phyloP scores from a whole-genome alignment of 2,329 filamentous ascomycete genomes.

The Metarhizium anisopliae region DNA sequence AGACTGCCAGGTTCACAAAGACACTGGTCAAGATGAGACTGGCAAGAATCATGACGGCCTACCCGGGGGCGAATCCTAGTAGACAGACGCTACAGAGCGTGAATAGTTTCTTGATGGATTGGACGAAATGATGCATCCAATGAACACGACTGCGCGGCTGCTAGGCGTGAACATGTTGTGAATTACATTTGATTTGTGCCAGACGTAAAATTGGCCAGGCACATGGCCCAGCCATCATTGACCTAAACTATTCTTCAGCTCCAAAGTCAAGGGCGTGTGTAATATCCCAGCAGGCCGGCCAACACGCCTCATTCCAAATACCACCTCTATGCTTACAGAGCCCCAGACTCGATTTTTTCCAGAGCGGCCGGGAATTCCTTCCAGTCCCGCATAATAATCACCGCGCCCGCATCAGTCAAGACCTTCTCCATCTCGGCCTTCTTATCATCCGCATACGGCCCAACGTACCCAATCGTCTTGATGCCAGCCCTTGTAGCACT shows the following conservation, averaged over 20 bases:
- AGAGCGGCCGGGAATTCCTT: conserved; percentile 41
- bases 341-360: conserved; percentile 35
- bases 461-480: conserved; percentile 76
- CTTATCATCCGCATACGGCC: conserved; percentile 58
- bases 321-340: conserved; percentile 13
- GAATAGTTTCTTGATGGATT: conserved; percentile 78
- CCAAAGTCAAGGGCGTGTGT: neutral
- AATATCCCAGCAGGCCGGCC: neutral
- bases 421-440: conserved; percentile 56
- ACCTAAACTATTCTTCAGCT: neutral
- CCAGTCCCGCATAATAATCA: conserved; percentile 54
- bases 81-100: conserved; percentile 82
- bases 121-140: conserved; percentile 20
- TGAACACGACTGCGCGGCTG: neutral
- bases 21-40: conserved; percentile 66
- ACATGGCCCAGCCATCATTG: neutral
- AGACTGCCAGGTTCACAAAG: conserved; percentile 51
- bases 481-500: conserved; percentile 68
- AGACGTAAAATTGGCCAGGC: neutral
- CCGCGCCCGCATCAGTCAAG: conserved; percentile 52
- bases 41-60: conserved; percentile 71
- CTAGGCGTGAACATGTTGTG: neutral
- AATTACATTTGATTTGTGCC: neutral
- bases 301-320: neutral
- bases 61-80: conserved; percentile 74